Evolutionary conservation across 176 grass and related monocot species (phyloP), one percentile per base, ranked within the genome.

Genomic region (Ananas comosus): DNA sequence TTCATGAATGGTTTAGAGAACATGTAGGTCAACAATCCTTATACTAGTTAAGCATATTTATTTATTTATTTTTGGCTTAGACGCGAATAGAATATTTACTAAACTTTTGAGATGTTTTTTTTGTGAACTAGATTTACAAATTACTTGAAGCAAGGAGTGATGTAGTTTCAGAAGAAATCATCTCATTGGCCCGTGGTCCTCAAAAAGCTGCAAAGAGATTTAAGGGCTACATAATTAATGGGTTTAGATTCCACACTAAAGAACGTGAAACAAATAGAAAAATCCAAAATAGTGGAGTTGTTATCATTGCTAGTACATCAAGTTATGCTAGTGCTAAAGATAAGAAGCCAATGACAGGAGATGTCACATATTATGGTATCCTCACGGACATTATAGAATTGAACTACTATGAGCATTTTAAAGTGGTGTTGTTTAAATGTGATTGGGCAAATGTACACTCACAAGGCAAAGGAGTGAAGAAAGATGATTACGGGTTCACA

Each of bases 301-400:
- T n/a, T 12, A 3, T 28, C 13, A 16, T 49, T 29, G 67, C 66
- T 13, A 10, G 28, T 8, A 64, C 66, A 51, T 64, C 66, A 33
- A 78, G 53, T 1, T 78, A 64, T 48, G 7, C 67, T 2, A 70
- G 76, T 70, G 47, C 22, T 4, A 69, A 50, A 63, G 47, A 78
- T 51, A 49, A 61, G 0, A 33, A 78, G 11, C 66, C 11, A 27
- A 0, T 48, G 14, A 10, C 18, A 1, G n/a, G 7, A 23, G 49
- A 69, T 42, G 11, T 17, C 12, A 10, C 29, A 4, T 79, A 66
- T 14, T 80, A 72, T 72, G 27, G 69, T 0, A 10, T 17, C 3
- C 4, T 51, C 6, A 18, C 13, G 8, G 65, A 78, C 3, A 70
- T 78, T 1, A 11, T 64, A 12, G 54, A 64, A 12, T 12, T 70